These are phyloP conservation scores for Albatrellus ellisii DNA, from an alignment of 768 basidiomycete species.

Conservation along the genomic window DNA sequence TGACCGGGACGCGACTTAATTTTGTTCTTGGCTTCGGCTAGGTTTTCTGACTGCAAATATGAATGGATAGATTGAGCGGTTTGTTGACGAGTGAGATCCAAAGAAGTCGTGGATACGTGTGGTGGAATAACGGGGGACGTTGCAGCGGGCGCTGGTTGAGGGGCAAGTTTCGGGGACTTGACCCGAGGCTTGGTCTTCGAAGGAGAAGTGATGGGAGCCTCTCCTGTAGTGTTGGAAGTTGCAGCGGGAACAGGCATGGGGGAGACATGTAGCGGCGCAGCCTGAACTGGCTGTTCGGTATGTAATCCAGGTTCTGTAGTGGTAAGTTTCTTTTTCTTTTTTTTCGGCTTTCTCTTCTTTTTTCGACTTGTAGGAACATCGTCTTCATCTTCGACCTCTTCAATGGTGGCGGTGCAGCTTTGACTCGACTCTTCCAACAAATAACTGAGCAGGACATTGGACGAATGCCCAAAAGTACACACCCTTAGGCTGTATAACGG, in stretches of 20 bases:
- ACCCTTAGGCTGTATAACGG: not conserved
- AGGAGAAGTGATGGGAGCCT: not conserved
- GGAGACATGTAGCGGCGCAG: conserved; percentile 5
- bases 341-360: conserved; percentile 69
- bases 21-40: conserved; percentile 42
- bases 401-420: conserved; percentile 40
- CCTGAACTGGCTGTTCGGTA: conserved; percentile 13
- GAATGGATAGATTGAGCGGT: conserved; percentile 59
- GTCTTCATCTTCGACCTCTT: conserved; percentile 66
- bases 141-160: conserved; percentile 9
- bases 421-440: conserved; percentile 4
- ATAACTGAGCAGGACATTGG: not conserved
- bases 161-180: not conserved
- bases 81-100: conserved; percentile 32
- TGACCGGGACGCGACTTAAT: conserved; percentile 57
- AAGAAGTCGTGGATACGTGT: conserved; percentile 25
- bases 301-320: conserved; percentile 14
- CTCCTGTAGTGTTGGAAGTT: not conserved
- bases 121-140: conserved; percentile 14
- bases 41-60: conserved; percentile 44
- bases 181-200: not conserved
- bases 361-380: conserved; percentile 32
- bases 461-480: not conserved
- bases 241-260: not conserved
- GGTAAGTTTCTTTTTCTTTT: conserved; percentile 35